Evolutionary conservation across 441 rosid genomes (phyloP), one percentile per base, ranked within the genome.

Genomic region (Eugenia klotzschiana): DNA sequence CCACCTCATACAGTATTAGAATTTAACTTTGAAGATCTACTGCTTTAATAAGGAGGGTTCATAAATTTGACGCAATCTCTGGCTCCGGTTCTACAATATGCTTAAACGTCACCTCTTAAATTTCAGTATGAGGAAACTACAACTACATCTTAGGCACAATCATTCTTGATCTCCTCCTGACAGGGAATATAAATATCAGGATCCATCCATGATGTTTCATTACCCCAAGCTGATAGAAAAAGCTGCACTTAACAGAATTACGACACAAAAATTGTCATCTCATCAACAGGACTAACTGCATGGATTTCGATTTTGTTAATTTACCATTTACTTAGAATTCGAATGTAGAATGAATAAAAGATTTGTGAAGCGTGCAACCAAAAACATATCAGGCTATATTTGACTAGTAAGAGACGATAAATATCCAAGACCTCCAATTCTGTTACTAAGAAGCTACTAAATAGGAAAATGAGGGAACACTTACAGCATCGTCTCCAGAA

Each of bases 401-500:
- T n/a, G 60, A n/a, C 77, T 33, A 69, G 15, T 69, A 37, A 33
- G 25, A 37, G 77, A 69, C 20, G 46, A 69, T 37, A 46, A 69
- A 33, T 37, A 69, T 9, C 2, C 40, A 14, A 64, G 77, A 69
- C 46, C 77, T 37, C n/a, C 46, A 69, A 37, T 69, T 69, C 14
- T 33, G 46, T 69, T n/a, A 69, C 2, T 33, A 37, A 69, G 77
- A 69, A 69, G 4, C 77, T 20, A 20, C 15, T 6, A 6, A 40
- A 40, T 69, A 33, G 77, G 15, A 27, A 84, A 57, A 83, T 52
- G 54, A 58, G 46, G 40, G 29, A 9, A 77, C 41, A 89, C 94
- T 92, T 87, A 95, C 99, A 5, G 99, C 98, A 79, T 97, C 99
- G 87, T 95, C 99, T 83, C 94, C 98, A 2, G 98, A 93, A 81